Conservation (phyloP, 305 asterid species). For the Solanum chacoense region DNA sequence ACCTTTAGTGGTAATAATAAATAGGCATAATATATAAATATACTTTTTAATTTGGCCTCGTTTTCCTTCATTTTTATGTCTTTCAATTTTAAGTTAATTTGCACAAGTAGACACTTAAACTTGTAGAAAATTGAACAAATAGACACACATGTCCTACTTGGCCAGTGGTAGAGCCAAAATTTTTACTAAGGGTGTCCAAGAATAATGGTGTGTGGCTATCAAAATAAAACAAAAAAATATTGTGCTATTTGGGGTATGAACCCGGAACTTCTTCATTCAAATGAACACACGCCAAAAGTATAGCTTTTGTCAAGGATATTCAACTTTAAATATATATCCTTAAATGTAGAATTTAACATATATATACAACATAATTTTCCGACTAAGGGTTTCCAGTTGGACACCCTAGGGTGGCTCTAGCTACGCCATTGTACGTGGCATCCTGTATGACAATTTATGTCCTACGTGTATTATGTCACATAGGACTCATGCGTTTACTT, state of each 20-base stretch:
- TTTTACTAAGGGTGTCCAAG: neutral
- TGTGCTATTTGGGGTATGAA: neutral
- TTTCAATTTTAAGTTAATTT: neutral
- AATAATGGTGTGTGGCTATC: neutral
- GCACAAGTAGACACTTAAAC: neutral
- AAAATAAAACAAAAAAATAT: no score
- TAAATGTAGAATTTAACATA: no score
- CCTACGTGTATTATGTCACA: no score
- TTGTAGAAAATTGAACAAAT: no score
- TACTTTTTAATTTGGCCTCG: no score
- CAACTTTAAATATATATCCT: neutral
- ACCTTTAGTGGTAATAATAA: neutral
- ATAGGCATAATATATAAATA: neutral
- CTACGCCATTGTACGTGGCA: no score
- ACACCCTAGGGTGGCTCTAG: no score
- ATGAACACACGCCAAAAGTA: neutral
- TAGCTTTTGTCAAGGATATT: neutral
- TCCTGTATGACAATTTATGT: no score
- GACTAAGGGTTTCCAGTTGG: no score
- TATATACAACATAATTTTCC: no score
- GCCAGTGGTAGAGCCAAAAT: rapidly evolving
- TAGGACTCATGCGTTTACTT: no score
- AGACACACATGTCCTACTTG: neutral
- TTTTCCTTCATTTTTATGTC: no score
- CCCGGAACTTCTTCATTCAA: neutral